Conservation (phyloP, 2,329 filamentous ascomycete genomes). For the Scedosporium dehoogii region DNA sequence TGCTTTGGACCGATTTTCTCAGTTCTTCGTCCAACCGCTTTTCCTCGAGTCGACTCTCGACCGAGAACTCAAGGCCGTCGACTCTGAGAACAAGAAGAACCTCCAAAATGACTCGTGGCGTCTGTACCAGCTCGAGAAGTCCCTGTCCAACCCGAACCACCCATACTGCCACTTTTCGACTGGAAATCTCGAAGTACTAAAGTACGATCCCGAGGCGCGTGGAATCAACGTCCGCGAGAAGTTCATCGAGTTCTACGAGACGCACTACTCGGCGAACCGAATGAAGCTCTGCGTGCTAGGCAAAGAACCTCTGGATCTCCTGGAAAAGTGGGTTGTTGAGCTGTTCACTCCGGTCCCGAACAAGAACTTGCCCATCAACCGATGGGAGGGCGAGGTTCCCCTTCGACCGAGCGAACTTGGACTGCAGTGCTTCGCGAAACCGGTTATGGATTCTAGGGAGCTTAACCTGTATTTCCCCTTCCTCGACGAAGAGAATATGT, state of each 20-base stretch:
- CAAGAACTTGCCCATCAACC: conserved; percentile 59
- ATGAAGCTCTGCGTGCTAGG: conserved; percentile 90
- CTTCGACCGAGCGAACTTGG: conserved; percentile 39
- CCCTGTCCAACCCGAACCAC: conserved; percentile 76
- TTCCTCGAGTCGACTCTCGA: conserved; percentile 80
- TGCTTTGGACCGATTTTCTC: conserved; percentile 81
- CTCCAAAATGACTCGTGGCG: conserved; percentile 85
- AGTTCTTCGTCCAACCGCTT: conserved; percentile 84
- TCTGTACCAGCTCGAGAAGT: conserved; percentile 78
- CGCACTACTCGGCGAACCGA: conserved; percentile 83
- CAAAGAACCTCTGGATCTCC: conserved; percentile 67
- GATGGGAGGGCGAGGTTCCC: conserved; percentile 42
- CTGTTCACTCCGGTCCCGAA: conserved; percentile 75
- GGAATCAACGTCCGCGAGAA: conserved; percentile 81
- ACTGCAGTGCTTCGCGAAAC: conserved; percentile 76
- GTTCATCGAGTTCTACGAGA: conserved; percentile 85
- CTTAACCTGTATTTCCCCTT: conserved; percentile 77
- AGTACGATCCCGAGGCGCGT: conserved; percentile 66
- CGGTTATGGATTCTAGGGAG: conserved; percentile 77
- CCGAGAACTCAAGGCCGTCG: conserved; percentile 77
- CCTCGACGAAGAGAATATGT: conserved; percentile 71
- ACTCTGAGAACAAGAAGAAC: conserved; percentile 98
- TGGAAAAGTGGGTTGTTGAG: conserved; percentile 76
- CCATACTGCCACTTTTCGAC: conserved; percentile 90
- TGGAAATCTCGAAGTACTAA: conserved; percentile 76